Percentiles rank a stretch among this genome's conserved stretches.
phyloP scores from a whole-genome alignment of 495 filamentous ascomycete species.

The Cercophora scortea region DNA sequence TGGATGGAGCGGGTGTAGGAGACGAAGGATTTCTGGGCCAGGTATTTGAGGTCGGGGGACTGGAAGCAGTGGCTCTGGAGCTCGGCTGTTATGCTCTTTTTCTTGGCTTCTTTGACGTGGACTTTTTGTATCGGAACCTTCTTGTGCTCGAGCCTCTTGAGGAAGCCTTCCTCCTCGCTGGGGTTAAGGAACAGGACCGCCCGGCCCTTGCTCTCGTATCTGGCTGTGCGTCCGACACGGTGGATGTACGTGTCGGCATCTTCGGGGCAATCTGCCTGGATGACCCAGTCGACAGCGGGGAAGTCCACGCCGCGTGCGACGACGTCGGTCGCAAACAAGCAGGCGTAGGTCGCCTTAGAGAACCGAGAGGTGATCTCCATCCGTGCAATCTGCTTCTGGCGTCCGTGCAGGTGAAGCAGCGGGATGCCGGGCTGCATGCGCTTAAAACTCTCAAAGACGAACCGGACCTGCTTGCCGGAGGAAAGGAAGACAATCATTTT shows the following conservation, averaged over 20 bases:
- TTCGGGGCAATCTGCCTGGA: slow-evolving; percentile 91
- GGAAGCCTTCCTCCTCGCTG: slow-evolving; percentile 80
- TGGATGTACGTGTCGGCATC: slow-evolving; percentile 98
- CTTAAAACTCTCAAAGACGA: slow-evolving; percentile 87
- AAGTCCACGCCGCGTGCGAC: slow-evolving; percentile 92
- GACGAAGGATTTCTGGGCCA: slow-evolving; percentile 92
- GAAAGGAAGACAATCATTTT: slow-evolving; percentile 95
- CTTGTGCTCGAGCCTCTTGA: slow-evolving; percentile 73
- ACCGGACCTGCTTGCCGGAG: slow-evolving; percentile 92
- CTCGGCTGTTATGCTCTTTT: slow-evolving; percentile 72
- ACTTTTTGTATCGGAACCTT: slow-evolving; percentile 80
- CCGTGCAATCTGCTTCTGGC: slow-evolving; percentile 84
- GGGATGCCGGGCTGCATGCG: slow-evolving; percentile 93
- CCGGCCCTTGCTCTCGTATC: slow-evolving; percentile 80
- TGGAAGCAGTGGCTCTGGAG: slow-evolving; percentile 93
- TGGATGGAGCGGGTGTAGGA: slow-evolving; percentile 77
- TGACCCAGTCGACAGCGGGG: slow-evolving; percentile 94
- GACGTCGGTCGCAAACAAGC: slow-evolving; percentile 92
- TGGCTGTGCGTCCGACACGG: slow-evolving; percentile 86
- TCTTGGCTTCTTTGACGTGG: slow-evolving; percentile 82
- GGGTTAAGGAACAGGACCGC: slow-evolving; percentile 91
- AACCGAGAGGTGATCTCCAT: slow-evolving; percentile 82
- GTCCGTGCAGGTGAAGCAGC: slow-evolving; percentile 88
- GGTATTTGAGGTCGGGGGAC: slow-evolving; percentile 86
- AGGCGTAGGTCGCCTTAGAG: slow-evolving; percentile 65